Conservation (phyloP, 2,329 filamentous ascomycete species). For the Colletotrichum sp. region DNA sequence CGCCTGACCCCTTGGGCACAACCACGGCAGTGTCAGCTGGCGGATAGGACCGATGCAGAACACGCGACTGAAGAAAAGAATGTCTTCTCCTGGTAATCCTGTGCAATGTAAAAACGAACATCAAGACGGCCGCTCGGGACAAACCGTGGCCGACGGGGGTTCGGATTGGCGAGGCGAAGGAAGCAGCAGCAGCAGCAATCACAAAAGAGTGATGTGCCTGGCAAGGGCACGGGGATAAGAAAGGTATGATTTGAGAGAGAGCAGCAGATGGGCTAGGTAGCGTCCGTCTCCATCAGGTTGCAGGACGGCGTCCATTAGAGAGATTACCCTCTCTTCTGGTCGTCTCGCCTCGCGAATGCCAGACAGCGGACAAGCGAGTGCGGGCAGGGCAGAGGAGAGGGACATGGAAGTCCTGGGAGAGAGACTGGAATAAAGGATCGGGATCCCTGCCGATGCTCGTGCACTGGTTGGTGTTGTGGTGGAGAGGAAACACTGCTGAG, state of each 20-base stretch:
- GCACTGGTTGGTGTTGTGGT: slow-evolving; percentile 24
- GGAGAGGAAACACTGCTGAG: slow-evolving; percentile 16
- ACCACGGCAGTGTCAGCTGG: neutral
- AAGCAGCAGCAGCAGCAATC: neutral
- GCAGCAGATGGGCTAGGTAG: neutral
- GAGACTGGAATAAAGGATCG: slow-evolving; percentile 16
- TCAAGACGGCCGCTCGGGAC: neutral
- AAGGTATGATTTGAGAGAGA: neutral
- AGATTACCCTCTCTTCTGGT: neutral
- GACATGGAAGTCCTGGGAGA: neutral
- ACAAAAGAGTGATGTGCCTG: neutral
- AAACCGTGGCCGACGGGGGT: neutral
- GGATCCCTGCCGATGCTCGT: slow-evolving; percentile 16
- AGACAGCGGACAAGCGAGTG: neutral
- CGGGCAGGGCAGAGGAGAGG: neutral
- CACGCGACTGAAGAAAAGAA: neutral
- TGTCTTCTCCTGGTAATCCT: neutral
- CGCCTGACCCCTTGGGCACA: slow-evolving; percentile 1
- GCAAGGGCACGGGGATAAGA: neutral
- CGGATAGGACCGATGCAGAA: neutral
- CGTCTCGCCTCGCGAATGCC: neutral
- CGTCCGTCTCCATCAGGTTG: neutral
- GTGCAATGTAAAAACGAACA: neutral
- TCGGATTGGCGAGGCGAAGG: neutral
- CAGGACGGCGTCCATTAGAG: neutral